These are phyloP conservation scores for Akanthomyces lecanii DNA, from an alignment of 2,329 filamentous ascomycete species.

Conservation along the genomic window DNA sequence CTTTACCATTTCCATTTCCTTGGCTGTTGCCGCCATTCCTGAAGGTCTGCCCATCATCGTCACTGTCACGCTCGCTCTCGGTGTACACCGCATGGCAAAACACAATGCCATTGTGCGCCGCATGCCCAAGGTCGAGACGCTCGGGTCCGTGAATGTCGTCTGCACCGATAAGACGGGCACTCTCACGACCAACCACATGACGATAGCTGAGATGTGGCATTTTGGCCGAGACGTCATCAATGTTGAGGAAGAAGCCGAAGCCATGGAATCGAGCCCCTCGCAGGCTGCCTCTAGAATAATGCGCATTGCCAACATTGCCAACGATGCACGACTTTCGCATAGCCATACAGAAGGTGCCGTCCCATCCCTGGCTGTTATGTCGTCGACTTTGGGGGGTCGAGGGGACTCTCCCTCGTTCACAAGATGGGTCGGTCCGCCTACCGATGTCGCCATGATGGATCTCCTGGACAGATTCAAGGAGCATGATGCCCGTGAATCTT, in stretches of 20 bases:
- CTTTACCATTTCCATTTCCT: conserved; percentile 94
- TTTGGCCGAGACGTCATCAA: conserved; percentile 63
- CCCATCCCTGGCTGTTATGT: conserved; percentile 70
- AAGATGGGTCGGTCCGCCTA: conserved; percentile 94
- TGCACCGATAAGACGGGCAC: conserved; percentile 97
- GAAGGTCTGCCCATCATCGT: conserved; percentile 98
- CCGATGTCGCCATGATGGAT: conserved; percentile 95
- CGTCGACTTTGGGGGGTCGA: conserved; percentile 67
- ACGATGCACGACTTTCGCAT: conserved; percentile 80
- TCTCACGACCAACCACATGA: conserved; percentile 97
- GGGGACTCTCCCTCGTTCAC: conserved; percentile 63
- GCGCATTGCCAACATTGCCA: conserved; percentile 92
- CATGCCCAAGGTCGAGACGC: conserved; percentile 93
- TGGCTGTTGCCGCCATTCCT: conserved; percentile 93
- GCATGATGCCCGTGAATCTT: conserved; percentile 81
- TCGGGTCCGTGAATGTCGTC: conserved; percentile 99
- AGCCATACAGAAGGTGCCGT: conserved; percentile 65
- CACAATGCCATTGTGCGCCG: conserved; percentile 92
- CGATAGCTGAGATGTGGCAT: conserved; percentile 93
- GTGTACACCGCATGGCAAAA: conserved; percentile 93
- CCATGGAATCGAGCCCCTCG: conserved; percentile 57
- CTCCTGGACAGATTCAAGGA: conserved; percentile 86
- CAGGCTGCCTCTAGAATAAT: conserved; percentile 75
- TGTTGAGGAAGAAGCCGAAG: conserved; percentile 52
- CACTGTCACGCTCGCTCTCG: conserved; percentile 90